Evolutionary conservation across 805 yeast genomes (phyloP).

Genomic region (Yarrowia deformans): DNA sequence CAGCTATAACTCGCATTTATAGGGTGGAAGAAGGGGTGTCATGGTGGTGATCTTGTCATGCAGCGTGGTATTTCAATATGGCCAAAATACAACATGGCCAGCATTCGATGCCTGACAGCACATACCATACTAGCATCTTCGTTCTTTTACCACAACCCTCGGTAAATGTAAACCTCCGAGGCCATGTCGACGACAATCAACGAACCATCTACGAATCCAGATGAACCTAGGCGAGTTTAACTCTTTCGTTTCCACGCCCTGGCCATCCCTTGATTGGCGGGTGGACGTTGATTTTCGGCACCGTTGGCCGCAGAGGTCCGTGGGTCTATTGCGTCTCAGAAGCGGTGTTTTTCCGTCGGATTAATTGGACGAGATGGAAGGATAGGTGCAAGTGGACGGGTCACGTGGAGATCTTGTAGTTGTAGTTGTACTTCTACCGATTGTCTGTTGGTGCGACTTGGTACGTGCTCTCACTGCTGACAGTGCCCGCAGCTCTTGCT

Average conservation of each 20-base stretch:
- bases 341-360: slow-evolving; percentile 29
- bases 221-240: slow-evolving; percentile 14
- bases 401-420: background rate
- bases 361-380: background rate
- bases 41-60: too few relatives aligned
- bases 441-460: too few relatives aligned
- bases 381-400: background rate
- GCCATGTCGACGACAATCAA: background rate
- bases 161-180: slow-evolving; percentile 6
- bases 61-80: too few relatives aligned
- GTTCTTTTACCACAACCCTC: too few relatives aligned
- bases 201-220: background rate
- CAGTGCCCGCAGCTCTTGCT: background rate
- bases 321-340: background rate
- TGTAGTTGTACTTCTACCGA: too few relatives aligned
- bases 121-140: too few relatives aligned
- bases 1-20: background rate
- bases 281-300: slow-evolving; percentile 8
- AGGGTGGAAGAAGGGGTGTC: too few relatives aligned
- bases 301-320: slow-evolving; percentile 1
- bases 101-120: too few relatives aligned
- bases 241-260: background rate
- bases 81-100: too few relatives aligned
- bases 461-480: too few relatives aligned
- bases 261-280: slow-evolving; percentile 23